Percentiles rank a stretch among this genome's conserved stretches.
These are phyloP conservation scores for Alternaria hordeiaustralica DNA, from an alignment of 2,329 filamentous ascomycete genomes.

Conservation along the genomic window DNA sequence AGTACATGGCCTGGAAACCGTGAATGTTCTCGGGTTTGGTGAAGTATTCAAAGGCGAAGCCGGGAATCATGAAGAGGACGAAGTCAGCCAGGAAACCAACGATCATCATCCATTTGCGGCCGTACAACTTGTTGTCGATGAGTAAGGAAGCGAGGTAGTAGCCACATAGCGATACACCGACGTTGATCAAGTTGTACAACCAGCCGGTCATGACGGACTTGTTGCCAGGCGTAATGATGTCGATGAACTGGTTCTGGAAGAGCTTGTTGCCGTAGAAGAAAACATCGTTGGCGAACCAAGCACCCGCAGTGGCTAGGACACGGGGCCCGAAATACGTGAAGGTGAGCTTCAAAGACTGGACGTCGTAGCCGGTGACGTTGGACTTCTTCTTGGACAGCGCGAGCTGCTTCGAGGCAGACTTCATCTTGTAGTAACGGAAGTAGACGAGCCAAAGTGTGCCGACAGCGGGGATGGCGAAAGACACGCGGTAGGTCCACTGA, in stretches of 20 bases:
- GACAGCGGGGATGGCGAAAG: constrained; percentile 87
- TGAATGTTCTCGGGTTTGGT: constrained; percentile 73
- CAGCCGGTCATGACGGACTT: constrained; percentile 82
- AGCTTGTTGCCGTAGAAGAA: constrained; percentile 99
- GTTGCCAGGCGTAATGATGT: constrained; percentile 73
- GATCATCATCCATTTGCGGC: constrained; percentile 95
- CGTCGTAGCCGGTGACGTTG: constrained; percentile 90
- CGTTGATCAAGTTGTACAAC: constrained; percentile 93
- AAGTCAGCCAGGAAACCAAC: constrained; percentile 93
- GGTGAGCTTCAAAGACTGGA: constrained; percentile 79
- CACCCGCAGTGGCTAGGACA: constrained; percentile 81
- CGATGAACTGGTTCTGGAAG: constrained; percentile 91
- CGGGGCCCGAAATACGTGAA: constrained; percentile 85
- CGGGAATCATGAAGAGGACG: constrained; percentile 89
- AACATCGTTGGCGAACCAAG: constrained; percentile 96
- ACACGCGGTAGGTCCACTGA: constrained; percentile 91
- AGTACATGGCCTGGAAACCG: constrained; percentile 98
- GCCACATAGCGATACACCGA: constrained; percentile 81
- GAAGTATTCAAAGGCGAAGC: constrained; percentile 88
- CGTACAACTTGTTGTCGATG: constrained; percentile 96
- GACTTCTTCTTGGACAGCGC: constrained; percentile 82
- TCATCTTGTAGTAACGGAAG: constrained; percentile 96
- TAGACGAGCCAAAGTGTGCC: constrained; percentile 95
- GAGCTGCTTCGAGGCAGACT: constrained; percentile 82
- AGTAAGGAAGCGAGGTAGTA: constrained; percentile 90